A percentile compares a stretch with the other conserved stretches of the same genome.
Conservation (phyloP, 495 filamentous ascomycete genomes). For the Hyaloscypha finlandica region DNA sequence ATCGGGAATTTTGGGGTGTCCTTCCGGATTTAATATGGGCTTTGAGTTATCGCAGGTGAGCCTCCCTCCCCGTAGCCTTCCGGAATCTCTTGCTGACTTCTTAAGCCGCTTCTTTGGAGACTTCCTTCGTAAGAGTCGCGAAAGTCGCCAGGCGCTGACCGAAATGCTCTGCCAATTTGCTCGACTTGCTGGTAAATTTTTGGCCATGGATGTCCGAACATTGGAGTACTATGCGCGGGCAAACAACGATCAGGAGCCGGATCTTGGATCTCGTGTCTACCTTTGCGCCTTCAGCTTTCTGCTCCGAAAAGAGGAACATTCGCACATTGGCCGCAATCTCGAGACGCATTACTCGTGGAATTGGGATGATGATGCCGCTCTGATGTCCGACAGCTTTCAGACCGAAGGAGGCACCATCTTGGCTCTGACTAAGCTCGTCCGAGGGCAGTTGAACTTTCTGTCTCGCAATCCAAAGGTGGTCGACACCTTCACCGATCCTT, state of each 20-base stretch:
- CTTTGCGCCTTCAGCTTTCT: slow-evolving; percentile 34
- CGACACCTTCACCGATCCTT: slow-evolving; percentile 43
- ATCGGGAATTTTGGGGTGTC: slow-evolving; percentile 41
- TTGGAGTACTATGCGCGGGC: slow-evolving; percentile 32
- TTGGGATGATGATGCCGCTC: slow-evolving; percentile 35
- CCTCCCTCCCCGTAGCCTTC: background rate
- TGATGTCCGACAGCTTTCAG: slow-evolving; percentile 38
- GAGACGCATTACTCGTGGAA: slow-evolving; percentile 35
- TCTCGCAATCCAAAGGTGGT: slow-evolving; percentile 43
- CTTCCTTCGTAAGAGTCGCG: slow-evolving; percentile 21
- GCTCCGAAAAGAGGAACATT: slow-evolving; percentile 36
- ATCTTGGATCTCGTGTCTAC: slow-evolving; percentile 36
- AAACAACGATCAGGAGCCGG: slow-evolving; percentile 26
- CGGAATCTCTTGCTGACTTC: slow-evolving; percentile 10
- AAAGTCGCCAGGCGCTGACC: slow-evolving; percentile 23
- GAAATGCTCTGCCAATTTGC: slow-evolving; percentile 32
- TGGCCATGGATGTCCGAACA: slow-evolving; percentile 36
- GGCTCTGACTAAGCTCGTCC: slow-evolving; percentile 34
- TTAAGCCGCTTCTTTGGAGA: slow-evolving; percentile 32
- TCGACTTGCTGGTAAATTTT: slow-evolving; percentile 28
- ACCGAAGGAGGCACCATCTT: slow-evolving; percentile 24
- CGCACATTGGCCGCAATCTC: slow-evolving; percentile 31
- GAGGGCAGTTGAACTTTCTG: slow-evolving; percentile 36
- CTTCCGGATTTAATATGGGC: slow-evolving; percentile 35
- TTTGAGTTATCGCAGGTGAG: slow-evolving; percentile 31